Base-by-base conservation (phyloP, 345 rosid genomes). In the Eucalyptus fibrosa region DNA sequence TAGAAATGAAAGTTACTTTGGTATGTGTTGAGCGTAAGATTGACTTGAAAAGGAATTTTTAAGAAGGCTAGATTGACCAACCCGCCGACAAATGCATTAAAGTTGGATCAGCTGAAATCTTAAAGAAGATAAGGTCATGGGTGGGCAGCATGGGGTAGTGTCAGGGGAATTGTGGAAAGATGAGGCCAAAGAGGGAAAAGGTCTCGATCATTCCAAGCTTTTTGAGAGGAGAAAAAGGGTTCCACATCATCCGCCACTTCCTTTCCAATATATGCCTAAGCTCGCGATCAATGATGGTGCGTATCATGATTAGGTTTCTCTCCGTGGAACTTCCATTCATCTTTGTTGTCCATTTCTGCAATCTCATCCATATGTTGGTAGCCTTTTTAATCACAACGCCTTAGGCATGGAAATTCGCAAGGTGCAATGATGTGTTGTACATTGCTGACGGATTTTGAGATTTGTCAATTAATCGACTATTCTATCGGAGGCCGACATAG, bases 401-500 rank as follows among this genome's bases (percentile, higher is more conserved):
- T 9, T 72, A 10, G 82, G 44, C 44, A 9, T 10, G 82, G 82
- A 34, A 72, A 34, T 72, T 72, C 11, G 44, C 12, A 34, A 18
- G 1, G 44, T 9, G 21, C 44, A 3, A 9, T 18, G 44, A 72
- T 72, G 44, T 6, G 81, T 3, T 1, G 12, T 32, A 32, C 1
- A 4, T 16, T 4, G 81, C 24, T 21, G 7, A 3, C 13, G 44
- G 9, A 69, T 34, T 69, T 69, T 17, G 42, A 34, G 12, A 4
- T 32, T 69, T 17, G 42, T 34, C 42, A 3, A 9, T 34, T 17
- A 34, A 69, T 9, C 12, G 81, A 4, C 8, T 69, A 32, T 9
- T 16, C 0, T 18, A 6, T 62, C 18, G 10, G 0, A 92, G 91
- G 89, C 91, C 24, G 96, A 97, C 88, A 92, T 96, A 49, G 98